Percentiles rank a stretch among this genome's conserved stretches.
phyloP scores from a whole-genome alignment of 106 monocot genomes.

The Acorus gramineus region DNA sequence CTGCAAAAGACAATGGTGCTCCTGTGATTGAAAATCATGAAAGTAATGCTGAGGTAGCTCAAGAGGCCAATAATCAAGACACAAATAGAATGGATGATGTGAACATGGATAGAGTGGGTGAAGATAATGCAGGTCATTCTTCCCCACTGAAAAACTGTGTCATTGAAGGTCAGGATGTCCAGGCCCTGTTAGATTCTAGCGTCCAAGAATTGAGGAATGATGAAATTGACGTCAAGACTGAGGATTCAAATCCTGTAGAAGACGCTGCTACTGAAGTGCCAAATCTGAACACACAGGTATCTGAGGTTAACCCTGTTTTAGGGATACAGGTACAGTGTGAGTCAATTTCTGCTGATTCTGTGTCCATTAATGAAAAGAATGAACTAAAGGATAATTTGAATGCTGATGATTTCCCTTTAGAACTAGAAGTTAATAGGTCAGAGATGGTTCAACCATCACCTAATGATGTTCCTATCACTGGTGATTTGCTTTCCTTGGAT shows the following conservation, averaged over 20 bases:
- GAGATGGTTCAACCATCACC: constrained; percentile 61
- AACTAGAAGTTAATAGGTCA: constrained; percentile 67
- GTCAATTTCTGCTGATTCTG: constrained; percentile 75
- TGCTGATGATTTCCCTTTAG: constrained; percentile 86
- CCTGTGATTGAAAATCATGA: constrained; percentile 9
- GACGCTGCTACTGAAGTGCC: constrained; percentile 23
- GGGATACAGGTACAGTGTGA: constrained; percentile 73
- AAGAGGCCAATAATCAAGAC: constrained; percentile 2
- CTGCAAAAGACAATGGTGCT: not conserved
- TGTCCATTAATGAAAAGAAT: constrained; percentile 75
- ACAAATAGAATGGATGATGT: too few species aligned
- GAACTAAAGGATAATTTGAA: constrained; percentile 81
- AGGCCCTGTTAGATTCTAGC: not conserved
- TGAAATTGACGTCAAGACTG: constrained; percentile 2
- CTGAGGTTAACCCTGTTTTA: constrained; percentile 76
- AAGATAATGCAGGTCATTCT: too few species aligned
- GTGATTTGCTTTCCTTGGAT: constrained; percentile 29
- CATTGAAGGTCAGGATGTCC: not conserved
- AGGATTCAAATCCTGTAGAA: constrained; percentile 22
- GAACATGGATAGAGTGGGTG: too few species aligned
- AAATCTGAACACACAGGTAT: constrained; percentile 64
- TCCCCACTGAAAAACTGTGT: too few species aligned
- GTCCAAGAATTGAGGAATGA: constrained; percentile 4
- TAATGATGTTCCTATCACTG: constrained; percentile 25
- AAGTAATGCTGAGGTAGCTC: constrained; percentile 5